Evolutionary conservation across 371 early-diverging fungal genomes (phyloP), one percentile per base, ranked within the genome.

Genomic region (Mucor irregularis): DNA sequence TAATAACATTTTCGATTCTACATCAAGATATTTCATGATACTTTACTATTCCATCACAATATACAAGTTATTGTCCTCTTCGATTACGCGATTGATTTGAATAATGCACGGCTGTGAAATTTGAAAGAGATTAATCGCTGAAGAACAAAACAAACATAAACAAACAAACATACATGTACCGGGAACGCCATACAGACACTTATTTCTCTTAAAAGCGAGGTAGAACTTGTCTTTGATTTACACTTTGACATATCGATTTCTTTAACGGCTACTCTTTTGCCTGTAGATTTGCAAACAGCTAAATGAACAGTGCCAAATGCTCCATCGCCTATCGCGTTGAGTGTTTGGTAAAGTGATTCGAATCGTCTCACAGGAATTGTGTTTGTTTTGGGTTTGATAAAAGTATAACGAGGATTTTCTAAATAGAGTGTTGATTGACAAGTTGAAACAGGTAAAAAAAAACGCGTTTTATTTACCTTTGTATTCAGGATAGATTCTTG

Each of bases 41-140:
- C 2, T 11, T 57, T 68, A 68, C 68, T 59, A 56, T 57, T 68
- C 68, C 68, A 68, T 68, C 1, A 64, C 48, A 10, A 68, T 53
- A 30, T 53, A 63, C 28, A 63, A 52, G 0, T 25, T 34, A 3
- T 43, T 35, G 26, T 60, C 29, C 10, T 46, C 29, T 25, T 60
- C 68, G 43, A 63, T 48, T 1, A 63, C 34, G 11, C 53, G 38
- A n/a, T 53, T 43, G 2, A 63, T 37, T 44, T 58, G 55, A 2
- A 62, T 50, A 19, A 67, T 59, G 10, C 67, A 62, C 11, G 67
- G 68, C 68, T 68, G 31, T n/a, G 40, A 17, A 2, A 22, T 24
- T 5, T n/a, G 7, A 28, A 2, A 38, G 28, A 50, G 5, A 25
- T 10, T 11, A 11, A 14, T 1, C 4, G n/a, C 11, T 50, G 40